Base-by-base conservation (phyloP, 1,284 basidiomycete species). In the Heterobasidion occidentale region DNA sequence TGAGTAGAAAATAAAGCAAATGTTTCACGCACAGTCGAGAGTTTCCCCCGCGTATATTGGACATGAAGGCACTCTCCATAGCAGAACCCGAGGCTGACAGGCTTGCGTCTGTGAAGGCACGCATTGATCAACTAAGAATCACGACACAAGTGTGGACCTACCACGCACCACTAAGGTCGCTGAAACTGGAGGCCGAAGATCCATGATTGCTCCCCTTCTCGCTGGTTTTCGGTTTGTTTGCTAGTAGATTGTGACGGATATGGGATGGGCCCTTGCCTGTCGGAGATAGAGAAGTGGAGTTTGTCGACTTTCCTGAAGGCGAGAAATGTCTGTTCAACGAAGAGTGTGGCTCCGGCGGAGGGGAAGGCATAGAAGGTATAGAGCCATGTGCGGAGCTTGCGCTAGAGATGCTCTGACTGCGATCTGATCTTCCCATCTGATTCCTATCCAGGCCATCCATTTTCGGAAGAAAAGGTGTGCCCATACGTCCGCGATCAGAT, bases 161-260 rank as follows among this genome's bases (percentile, higher is more conserved):
- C 20, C 11, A 69, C 79, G 64, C 63, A 89, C 89, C 89, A 64
- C 90, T 92, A 46, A 91, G 64, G 65, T 92, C 89, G 64, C 88
- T 90, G 63, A 90, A 90, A 67, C 90, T 92, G 3, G 88, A 90
- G 0, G 88, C 79, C 51, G 81, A 80, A 11, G 85, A 88, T 2
- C 79, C 83, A 27, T 84, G 78, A 58, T 76, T 83, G 62, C 87
- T 90, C 44, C 77, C 79, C 46, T 78, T 77, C 58, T 86, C 82
- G 59, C 80, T 81, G 6, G 61, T 61, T 36, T 60, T 61, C 20
- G 63, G 57, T 17, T 65, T 65, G 27, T 62, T 62, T 11, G 58
- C 70, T n/a, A 50, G 8, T 17, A 19, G 8, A 27, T 4, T 34
- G 58, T 78, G 77, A 46, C 75, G 72, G 55, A 73, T 68, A 61